phyloP scores from a whole-genome alignment of 1,284 basidiomycete genomes.

The Moniliophthora roreri region DNA sequence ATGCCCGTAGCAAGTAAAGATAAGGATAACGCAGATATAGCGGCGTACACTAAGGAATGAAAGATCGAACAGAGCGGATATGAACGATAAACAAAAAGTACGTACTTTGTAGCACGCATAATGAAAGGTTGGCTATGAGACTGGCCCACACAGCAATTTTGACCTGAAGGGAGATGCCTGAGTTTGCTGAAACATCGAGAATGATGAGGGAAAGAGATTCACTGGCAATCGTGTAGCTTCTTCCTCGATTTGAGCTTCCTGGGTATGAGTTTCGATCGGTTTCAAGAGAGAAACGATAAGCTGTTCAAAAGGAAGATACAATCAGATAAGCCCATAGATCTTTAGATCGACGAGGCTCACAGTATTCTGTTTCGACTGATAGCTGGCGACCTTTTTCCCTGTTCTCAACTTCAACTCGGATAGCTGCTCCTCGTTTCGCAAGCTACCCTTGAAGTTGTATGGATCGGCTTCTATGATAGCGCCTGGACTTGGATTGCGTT shows the following conservation, averaged over 20 bases:
- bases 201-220: conserved; percentile 23
- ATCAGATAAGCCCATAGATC: conserved; percentile 11
- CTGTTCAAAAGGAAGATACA: conserved; percentile 5
- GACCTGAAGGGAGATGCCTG: conserved; percentile 49
- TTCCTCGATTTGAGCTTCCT: conserved; percentile 67
- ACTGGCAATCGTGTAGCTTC: conserved; percentile 67
- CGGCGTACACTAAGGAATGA: conserved; percentile 71
- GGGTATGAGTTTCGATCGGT: conserved; percentile 83
- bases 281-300: conserved; percentile 79
- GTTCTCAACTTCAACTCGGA: conserved; percentile 55
- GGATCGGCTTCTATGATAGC: conserved; percentile 44
- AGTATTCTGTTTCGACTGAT: conserved; percentile 84
- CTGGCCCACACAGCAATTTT: conserved; percentile 89
- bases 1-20: conserved; percentile 90
- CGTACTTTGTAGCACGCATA: conserved; percentile 71
- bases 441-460: conserved; percentile 54
- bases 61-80: conserved; percentile 7
- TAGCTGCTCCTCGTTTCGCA: conserved; percentile 63
- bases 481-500: background rate
- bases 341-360: conserved; percentile 42
- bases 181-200: background rate
- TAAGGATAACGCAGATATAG: conserved; percentile 81
- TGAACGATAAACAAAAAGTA: conserved; percentile 11
- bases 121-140: conserved; percentile 71
- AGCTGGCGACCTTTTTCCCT: conserved; percentile 66